A percentile compares a stretch with the other conserved stretches of the same genome.
Evolutionary conservation across 306 rosid genomes (phyloP).

Genomic region (Begonia masoniana): DNA sequence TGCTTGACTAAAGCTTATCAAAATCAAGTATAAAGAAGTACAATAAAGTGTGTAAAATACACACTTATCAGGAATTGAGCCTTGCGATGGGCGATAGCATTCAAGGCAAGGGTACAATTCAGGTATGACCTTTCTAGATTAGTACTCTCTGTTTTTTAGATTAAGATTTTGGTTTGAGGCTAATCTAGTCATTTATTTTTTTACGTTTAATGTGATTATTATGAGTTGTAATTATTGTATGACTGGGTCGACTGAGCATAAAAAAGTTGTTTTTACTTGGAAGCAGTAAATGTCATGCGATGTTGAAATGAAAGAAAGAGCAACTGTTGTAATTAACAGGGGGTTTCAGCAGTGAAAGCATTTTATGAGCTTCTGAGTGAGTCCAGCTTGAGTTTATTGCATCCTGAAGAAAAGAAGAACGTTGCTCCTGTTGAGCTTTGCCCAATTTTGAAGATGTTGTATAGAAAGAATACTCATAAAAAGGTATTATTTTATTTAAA

Average conservation of each 20-base stretch:
- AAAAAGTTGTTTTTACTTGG: too few relatives aligned
- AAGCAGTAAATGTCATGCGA: too few relatives aligned
- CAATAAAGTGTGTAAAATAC: too few relatives aligned
- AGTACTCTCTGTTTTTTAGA: too few relatives aligned
- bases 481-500: conserved; percentile 38
- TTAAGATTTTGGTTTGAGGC: too few relatives aligned
- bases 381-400: conserved; percentile 50
- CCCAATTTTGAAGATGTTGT: conserved; percentile 75
- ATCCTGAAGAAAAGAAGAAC: conserved; percentile 64
- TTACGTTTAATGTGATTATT: too few relatives aligned
- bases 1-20: too few relatives aligned
- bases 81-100: conserved; percentile 98
- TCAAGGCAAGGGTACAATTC: conserved; percentile 98
- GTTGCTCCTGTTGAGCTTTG: conserved; percentile 89
- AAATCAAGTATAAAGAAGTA: too few relatives aligned
- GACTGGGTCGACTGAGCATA: too few relatives aligned
- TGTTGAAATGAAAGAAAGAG: too few relatives aligned
- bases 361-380: conserved; percentile 80
- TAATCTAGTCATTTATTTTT: too few relatives aligned
- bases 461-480: conserved; percentile 52
- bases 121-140: conserved; percentile 23
- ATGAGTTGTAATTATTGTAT: too few relatives aligned
- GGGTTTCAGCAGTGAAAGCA: conserved; percentile 91
- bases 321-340: conserved; percentile 27
- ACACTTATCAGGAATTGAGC: conserved; percentile 62